phyloP scores from a whole-genome alignment of 768 basidiomycete genomes.

The Serendipita sp. region DNA sequence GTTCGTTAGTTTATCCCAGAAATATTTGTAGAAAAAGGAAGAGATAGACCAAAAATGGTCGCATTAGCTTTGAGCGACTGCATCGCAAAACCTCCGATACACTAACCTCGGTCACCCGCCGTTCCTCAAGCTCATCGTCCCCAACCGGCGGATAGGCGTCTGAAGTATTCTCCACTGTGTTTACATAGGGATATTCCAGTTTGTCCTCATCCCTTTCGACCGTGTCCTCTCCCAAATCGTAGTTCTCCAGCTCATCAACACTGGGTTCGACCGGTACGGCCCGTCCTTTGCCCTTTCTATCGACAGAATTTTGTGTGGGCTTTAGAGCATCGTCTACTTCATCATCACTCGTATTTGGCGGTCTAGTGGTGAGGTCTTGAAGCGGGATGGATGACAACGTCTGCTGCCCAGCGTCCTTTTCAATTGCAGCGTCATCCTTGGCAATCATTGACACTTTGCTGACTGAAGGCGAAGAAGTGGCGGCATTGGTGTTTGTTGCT shows the following conservation, averaged over 20 bases:
- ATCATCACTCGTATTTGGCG: background rate
- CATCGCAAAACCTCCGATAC: background rate
- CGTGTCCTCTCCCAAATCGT: background rate
- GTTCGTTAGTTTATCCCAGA: background rate
- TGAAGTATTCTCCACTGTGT: background rate
- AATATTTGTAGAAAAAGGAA: background rate
- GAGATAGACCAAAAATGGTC: background rate
- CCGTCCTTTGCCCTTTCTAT: slow-evolving; percentile 1
- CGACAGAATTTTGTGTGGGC: background rate
- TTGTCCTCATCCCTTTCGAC: background rate
- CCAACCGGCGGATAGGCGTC: background rate
- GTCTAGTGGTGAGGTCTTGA: background rate
- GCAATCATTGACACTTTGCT: background rate
- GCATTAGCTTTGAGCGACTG: background rate
- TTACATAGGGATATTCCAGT: background rate
- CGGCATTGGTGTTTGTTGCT: background rate
- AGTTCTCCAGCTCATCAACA: background rate
- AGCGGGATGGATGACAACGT: background rate
- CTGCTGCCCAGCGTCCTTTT: too few species aligned
- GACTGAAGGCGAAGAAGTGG: background rate
- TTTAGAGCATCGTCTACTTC: background rate
- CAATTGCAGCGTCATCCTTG: too few species aligned
- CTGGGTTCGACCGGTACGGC: background rate
- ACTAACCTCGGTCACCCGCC: background rate
- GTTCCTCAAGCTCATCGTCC: slow-evolving; percentile 5